Evolutionary conservation across 345 rosid species (phyloP).

Genomic region (Heritiera littoralis): DNA sequence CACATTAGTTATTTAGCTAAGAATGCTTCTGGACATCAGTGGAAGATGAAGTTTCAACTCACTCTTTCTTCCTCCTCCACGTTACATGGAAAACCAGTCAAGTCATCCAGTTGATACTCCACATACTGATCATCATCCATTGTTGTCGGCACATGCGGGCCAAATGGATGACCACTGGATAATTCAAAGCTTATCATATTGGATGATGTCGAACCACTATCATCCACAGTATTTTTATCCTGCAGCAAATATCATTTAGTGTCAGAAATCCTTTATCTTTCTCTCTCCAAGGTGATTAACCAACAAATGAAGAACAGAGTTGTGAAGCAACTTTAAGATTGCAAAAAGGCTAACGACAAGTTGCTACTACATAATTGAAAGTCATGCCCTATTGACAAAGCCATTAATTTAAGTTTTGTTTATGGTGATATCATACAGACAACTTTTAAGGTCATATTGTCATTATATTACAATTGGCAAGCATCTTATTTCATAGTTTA

Average conservation of each 20-base stretch:
- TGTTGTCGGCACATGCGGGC: constrained; percentile 56
- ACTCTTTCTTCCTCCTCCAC: constrained; percentile 80
- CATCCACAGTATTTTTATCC: constrained; percentile 48
- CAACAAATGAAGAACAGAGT: background rate
- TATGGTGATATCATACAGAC: background rate
- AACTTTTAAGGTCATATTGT: background rate
- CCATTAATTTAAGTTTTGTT: background rate
- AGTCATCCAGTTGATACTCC: constrained; percentile 81
- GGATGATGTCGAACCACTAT: constrained; percentile 60
- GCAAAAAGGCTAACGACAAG: background rate
- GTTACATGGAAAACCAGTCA: constrained; percentile 68
- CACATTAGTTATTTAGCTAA: background rate
- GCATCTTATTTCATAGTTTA: background rate
- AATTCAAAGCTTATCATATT: constrained; percentile 85
- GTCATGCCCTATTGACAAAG: background rate
- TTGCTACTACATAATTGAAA: background rate
- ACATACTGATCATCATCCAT: constrained; percentile 73
- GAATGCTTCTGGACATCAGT: background rate
- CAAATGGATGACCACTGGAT: constrained; percentile 58
- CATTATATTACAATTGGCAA: background rate
- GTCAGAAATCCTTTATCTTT: constrained; percentile 18
- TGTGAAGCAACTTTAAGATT: background rate
- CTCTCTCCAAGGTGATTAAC: background rate
- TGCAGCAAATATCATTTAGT: constrained; percentile 34
- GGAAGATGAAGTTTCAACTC: constrained; percentile 21